Evolutionary conservation across 768 basidiomycete species (phyloP), one percentile per base, ranked within the genome.

Genomic region (Rhizopogon vesiculosus): DNA sequence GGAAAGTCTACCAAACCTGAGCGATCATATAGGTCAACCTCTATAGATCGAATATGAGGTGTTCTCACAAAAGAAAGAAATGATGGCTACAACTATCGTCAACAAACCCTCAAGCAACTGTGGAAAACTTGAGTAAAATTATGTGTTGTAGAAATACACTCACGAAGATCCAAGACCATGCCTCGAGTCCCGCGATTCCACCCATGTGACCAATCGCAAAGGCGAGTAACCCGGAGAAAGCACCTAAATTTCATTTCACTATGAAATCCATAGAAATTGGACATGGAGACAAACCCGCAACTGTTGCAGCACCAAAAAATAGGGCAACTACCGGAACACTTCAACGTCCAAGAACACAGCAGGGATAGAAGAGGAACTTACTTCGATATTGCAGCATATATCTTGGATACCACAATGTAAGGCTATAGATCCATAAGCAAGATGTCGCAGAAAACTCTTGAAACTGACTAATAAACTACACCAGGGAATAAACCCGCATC

Each of bases 401-500:
- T 7, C 84, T 76, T 6, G 84, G 83, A 59, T 89, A 25, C 25
- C 25, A 25, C 4, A 25, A 25, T 0, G 25, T 25, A 25, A 25
- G 25, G 25, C 25, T 25, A 18, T 22, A 12, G 42, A 22, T 18
- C 7, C 1, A 12, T 55, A 2, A 54, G 18, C 7, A 18, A 13
- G 8, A 13, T 16, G 15, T 31, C 39, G 8, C 5, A 33, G 2
- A 16, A 5, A 15, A 1, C 1, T 10, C 19, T n/a, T 8, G 18
- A 45, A 22, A 66, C 78, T 43, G 54, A 87, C 86, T 86, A 89
- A 71, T 87, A 91, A 0, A 81, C 78, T 9, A 89, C 84, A 25
- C 87, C 87, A 13, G 87, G 87, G 67, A 85, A 89, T 8, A 88
- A 64, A 3, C 88, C 86, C 4, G 85, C 83, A 68, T 90, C 88